These are phyloP conservation scores for Scedosporium aurantiacum DNA, from an alignment of 2,329 filamentous ascomycete species.

Conservation along the genomic window DNA sequence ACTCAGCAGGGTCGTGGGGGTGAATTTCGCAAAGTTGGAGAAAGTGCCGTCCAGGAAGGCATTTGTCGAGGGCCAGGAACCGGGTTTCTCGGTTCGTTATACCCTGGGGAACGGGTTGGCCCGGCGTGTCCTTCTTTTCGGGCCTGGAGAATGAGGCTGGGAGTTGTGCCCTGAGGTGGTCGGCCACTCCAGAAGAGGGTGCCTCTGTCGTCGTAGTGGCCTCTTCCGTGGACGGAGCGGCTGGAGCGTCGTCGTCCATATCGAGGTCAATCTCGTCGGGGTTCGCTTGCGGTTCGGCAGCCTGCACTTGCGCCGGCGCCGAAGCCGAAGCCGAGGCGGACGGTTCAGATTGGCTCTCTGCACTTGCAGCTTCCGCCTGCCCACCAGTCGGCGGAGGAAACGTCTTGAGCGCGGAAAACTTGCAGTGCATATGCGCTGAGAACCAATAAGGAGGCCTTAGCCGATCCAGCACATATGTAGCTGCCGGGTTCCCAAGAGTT, in stretches of 20 bases:
- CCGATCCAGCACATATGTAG: conserved; percentile 68
- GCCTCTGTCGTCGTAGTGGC: conserved; percentile 9
- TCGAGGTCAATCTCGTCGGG: conserved; percentile 63
- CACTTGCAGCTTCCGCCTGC: background rate
- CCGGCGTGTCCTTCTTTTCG: conserved; percentile 27
- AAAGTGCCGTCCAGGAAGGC: conserved; percentile 67
- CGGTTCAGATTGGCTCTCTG: background rate
- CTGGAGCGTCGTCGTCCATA: conserved; percentile 26
- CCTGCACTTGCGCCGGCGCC: background rate
- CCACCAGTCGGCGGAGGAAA: conserved; percentile 23
- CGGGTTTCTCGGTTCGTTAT: conserved; percentile 71
- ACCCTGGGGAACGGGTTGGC: conserved; percentile 53
- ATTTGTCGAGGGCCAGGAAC: conserved; percentile 90
- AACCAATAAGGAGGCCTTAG: conserved; percentile 85
- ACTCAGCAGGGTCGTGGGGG: conserved; percentile 28
- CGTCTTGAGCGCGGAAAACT: conserved; percentile 61
- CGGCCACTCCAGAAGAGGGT: conserved; percentile 31
- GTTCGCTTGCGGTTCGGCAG: conserved; percentile 30
- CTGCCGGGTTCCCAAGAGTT: conserved; percentile 68
- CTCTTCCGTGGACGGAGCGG: conserved; percentile 9
- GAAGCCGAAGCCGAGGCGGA: background rate
- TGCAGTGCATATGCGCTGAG: conserved; percentile 83
- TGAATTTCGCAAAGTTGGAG: conserved; percentile 64
- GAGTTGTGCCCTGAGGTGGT: conserved; percentile 60
- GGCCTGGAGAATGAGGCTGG: conserved; percentile 59